phyloP scores from a whole-genome alignment of 2,329 filamentous ascomycete genomes.

The Arthrinium phaeospermum region DNA sequence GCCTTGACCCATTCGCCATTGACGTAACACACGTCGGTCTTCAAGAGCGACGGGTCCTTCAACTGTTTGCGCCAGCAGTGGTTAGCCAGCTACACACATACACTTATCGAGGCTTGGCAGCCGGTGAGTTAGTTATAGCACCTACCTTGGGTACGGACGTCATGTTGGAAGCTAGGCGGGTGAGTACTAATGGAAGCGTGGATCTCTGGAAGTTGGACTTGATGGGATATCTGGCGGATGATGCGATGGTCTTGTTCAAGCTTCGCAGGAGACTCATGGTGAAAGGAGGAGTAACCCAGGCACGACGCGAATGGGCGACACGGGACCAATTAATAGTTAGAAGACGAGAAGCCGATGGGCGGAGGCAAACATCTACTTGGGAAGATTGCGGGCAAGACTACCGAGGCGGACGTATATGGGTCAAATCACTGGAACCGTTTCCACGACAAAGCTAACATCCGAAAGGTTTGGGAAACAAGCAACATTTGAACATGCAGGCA shows the following conservation, averaged over 20 bases:
- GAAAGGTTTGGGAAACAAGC: background rate
- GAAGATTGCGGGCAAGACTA: slow-evolving; percentile 1
- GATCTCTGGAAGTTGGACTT: slow-evolving; percentile 38
- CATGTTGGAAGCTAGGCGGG: slow-evolving; percentile 38
- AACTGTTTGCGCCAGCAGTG: slow-evolving; percentile 57
- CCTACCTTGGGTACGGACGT: slow-evolving; percentile 29
- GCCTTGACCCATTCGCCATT: slow-evolving; percentile 92
- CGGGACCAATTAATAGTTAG: slow-evolving; percentile 17
- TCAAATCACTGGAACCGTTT: background rate
- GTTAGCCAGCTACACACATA: background rate
- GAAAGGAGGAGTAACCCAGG: slow-evolving; percentile 20
- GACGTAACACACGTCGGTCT: slow-evolving; percentile 81
- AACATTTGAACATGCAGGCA: background rate
- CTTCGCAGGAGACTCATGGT: slow-evolving; percentile 36
- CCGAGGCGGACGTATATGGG: background rate
- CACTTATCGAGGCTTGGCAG: no score
- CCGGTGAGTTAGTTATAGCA: background rate
- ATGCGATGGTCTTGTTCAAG: slow-evolving; percentile 32
- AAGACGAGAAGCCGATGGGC: slow-evolving; percentile 18
- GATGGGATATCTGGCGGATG: slow-evolving; percentile 31
- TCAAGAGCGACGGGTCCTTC: slow-evolving; percentile 81
- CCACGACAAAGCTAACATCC: background rate
- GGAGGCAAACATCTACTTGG: slow-evolving; percentile 19
- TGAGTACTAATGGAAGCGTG: slow-evolving; percentile 35
- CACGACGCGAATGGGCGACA: background rate